Evolutionary conservation across 2,329 filamentous ascomycete genomes (phyloP), one percentile per base, ranked within the genome.

Genomic region (Fusarium coffeatum): DNA sequence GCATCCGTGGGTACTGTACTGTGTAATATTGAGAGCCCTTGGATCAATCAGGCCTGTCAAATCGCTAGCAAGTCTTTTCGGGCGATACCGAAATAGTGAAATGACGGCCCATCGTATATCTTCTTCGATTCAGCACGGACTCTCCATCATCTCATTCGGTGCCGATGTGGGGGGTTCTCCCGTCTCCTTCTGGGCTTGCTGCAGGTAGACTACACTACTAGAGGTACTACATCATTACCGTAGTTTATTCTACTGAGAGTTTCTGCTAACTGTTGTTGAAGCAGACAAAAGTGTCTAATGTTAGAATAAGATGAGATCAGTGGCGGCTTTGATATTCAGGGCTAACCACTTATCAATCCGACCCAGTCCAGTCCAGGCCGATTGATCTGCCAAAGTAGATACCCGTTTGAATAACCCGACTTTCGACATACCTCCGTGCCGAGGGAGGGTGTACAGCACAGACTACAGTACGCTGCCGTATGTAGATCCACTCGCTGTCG

Each of bases 361-460:
- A n/a, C 34, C 23, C 34, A 41, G 49, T 28, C 49, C 34, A 53
- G 49, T 34, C 49, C 34, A 42, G 23, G 32, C 34, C 49, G 32
- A 69, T 60, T 58, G n/a, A 50, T 41, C 41, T 37, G 49, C 40
- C 13, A 47, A 48, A 18, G 20, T 43, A 22, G 32, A 53, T 60
- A 55, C 47, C 64, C 59, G 58, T 55, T 66, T 66, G 25, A 50
- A 54, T 28, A 34, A 27, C 27, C 47, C 20, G 23, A 25, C 51
- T 70, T 37, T 37, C 34, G 18, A 37, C 18, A 62, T 64, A 73
- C 42, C 60, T 71, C 64, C 64, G 72, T 67, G 69, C 64, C 61
- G 67, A 64, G 71, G 67, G 32, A 40, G 41, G 55, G 47, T 34
- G 30, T 50, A 41, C 12, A 23, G 34, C 27, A 20, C 28, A 30